A percentile compares a stretch with the other conserved stretches of the same genome.
Evolutionary conservation across 2,329 filamentous ascomycete species (phyloP).

Genomic region (Fonsecaea pedrosoi): DNA sequence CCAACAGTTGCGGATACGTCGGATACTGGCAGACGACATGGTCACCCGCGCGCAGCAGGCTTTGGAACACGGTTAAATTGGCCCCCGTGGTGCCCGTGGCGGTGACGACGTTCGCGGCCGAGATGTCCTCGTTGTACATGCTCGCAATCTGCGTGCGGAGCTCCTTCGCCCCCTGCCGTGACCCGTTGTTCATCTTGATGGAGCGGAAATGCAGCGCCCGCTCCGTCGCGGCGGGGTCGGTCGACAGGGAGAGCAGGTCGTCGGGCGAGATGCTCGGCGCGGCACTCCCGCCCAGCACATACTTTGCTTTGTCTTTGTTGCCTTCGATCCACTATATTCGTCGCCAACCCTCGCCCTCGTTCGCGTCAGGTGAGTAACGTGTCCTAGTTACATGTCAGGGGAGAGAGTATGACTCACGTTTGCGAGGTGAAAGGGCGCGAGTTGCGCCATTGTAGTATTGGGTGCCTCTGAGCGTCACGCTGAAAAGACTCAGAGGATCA

Average conservation of each 20-base stretch:
- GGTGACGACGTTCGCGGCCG: conserved; percentile 73
- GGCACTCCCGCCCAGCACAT: conserved; percentile 35
- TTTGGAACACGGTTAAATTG: conserved; percentile 78
- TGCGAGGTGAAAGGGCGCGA: not conserved
- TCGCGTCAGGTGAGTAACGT: not conserved
- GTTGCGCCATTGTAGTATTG: not conserved
- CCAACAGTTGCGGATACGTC: conserved; percentile 84
- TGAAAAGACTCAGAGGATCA: not conserved
- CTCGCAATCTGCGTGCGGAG: conserved; percentile 43
- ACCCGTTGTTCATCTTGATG: conserved; percentile 39
- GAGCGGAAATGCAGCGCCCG: conserved; percentile 31
- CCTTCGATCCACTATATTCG: conserved; percentile 28
- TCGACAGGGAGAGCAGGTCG: conserved; percentile 66
- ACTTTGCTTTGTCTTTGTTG: conserved; percentile 22
- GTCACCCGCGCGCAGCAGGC: conserved; percentile 72
- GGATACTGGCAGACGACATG: conserved; percentile 88
- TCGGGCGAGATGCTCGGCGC: conserved; percentile 69
- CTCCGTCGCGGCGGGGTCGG: conserved; percentile 44
- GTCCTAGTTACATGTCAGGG: not conserved
- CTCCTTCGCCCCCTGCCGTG: conserved; percentile 39
- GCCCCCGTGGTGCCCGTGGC: conserved; percentile 82
- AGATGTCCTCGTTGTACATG: conserved; percentile 38
- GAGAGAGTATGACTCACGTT: not conserved
- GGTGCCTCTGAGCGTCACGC: no score
- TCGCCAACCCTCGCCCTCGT: no score